Conservation (phyloP, 352 stramenopile genomes). For the Phytophthora pinifolia region DNA sequence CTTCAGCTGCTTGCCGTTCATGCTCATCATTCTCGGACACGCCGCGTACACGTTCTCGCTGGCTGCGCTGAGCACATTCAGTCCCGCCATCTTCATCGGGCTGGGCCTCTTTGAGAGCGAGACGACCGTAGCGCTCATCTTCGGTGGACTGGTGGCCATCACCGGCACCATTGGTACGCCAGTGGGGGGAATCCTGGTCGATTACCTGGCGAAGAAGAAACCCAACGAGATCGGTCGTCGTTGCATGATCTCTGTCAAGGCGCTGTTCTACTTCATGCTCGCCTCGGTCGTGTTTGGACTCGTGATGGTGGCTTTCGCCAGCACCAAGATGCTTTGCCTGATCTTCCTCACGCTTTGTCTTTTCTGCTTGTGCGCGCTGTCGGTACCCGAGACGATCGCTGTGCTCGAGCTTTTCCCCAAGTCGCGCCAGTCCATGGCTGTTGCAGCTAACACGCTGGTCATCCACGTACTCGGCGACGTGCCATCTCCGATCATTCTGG, state of each 20-base stretch:
- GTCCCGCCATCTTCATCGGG: conserved; percentile 86
- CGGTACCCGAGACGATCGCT: conserved; percentile 79
- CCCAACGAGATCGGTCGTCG: conserved; percentile 36
- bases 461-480: conserved; percentile 95
- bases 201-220: conserved; percentile 45
- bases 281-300: conserved; percentile 53
- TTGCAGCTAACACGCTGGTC: conserved; percentile 90
- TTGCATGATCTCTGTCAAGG: conserved; percentile 55
- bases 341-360: conserved; percentile 67
- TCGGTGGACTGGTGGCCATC: conserved; percentile 80
- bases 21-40: conserved; percentile 82
- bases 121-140: conserved; percentile 82
- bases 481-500: conserved; percentile 92
- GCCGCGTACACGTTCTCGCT: conserved; percentile 88
- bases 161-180: conserved; percentile 89
- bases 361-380: conserved; percentile 76
- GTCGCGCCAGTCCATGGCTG: conserved; percentile 85
- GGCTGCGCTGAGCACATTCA: conserved; percentile 86
- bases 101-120: conserved; percentile 88
- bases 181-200: conserved; percentile 81
- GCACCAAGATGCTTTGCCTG: conserved; percentile 60
- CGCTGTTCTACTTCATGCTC: conserved; percentile 73
- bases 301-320: conserved; percentile 60
- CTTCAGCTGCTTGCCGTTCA: conserved; percentile 70
- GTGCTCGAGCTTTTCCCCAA: conserved; percentile 90